Conservation (phyloP, 345 rosid genomes). For the Gossypium mustelinum region DNA sequence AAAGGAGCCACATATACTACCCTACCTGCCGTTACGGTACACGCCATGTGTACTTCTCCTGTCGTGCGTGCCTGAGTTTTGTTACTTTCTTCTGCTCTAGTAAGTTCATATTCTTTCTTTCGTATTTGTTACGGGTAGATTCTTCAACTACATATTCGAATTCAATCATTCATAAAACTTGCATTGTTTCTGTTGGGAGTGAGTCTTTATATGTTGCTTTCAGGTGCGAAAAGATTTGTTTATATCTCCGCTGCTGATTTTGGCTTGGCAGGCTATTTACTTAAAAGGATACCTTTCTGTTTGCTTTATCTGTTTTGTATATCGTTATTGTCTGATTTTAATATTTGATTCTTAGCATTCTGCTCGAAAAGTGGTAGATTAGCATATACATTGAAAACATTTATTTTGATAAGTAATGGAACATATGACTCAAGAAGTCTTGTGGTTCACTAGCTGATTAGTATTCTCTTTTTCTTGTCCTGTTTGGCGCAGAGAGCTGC, state of each 20-base stretch:
- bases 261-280: constrained; percentile 70
- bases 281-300: constrained; percentile 46
- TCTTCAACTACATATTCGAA: neutral
- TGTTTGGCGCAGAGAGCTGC: constrained; percentile 72
- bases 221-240: constrained; percentile 44
- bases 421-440: neutral
- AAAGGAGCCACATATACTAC: constrained; percentile 26
- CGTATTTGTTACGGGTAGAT: neutral
- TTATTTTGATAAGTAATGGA: neutral
- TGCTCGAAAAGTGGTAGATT: neutral
- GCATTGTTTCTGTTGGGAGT: neutral
- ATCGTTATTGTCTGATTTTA: neutral
- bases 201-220: neutral
- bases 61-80: constrained; percentile 32
- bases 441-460: neutral
- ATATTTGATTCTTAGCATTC: neutral
- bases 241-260: constrained; percentile 92
- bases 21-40: constrained; percentile 18
- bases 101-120: constrained; percentile 19
- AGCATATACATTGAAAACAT: neutral
- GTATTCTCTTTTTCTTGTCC: constrained; percentile 10
- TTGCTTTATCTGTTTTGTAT: neutral
- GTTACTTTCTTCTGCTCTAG: constrained; percentile 29
- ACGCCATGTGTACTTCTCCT: constrained; percentile 30
- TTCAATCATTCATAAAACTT: neutral